Percentiles rank a stretch among this genome's conserved stretches.
Conservation (phyloP, 2,329 filamentous ascomycete species). For the Beauveria rudraprayagi region DNA sequence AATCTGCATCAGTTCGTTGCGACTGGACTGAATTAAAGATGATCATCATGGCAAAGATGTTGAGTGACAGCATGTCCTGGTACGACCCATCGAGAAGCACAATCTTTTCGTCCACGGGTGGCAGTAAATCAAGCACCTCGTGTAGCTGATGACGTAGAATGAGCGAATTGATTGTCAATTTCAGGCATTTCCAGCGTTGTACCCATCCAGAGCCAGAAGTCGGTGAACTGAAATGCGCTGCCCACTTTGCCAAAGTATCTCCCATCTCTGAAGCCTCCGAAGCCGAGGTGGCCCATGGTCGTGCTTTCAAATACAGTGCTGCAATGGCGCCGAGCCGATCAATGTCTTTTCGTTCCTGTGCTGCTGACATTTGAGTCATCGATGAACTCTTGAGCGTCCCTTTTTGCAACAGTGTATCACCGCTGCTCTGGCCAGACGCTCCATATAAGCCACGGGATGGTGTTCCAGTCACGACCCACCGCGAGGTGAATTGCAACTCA, state of each 20-base stretch:
- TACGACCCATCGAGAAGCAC: conserved; percentile 72
- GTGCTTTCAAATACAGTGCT: conserved; percentile 63
- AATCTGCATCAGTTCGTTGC: conserved; percentile 74
- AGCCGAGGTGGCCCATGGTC: conserved; percentile 65
- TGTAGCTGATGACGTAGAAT: conserved; percentile 72
- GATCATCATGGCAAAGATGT: conserved; percentile 77
- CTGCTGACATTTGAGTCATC: conserved; percentile 27
- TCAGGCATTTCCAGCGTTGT: conserved; percentile 55
- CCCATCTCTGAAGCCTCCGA: conserved; percentile 40
- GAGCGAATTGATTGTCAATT: conserved; percentile 63
- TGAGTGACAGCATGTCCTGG: conserved; percentile 75
- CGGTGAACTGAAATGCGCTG: conserved; percentile 58
- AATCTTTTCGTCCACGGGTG: conserved; percentile 62
- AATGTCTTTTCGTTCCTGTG: conserved; percentile 54
- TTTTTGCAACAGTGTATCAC: too few relatives aligned
- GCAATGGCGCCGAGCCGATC: conserved; percentile 59
- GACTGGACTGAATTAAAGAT: conserved; percentile 84
- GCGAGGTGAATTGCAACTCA: conserved; percentile 54
- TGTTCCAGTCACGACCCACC: conserved; percentile 88
- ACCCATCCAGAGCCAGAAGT: conserved; percentile 37
- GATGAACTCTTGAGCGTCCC: too few relatives aligned
- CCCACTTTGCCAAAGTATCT: conserved; percentile 59
- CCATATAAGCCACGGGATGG: conserved; percentile 79
- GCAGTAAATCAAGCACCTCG: conserved; percentile 63
- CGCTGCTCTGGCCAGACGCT: background rate